Conservation (phyloP, 1,139 yeast species). For the Torulaspora pretoriensis region DNA sequence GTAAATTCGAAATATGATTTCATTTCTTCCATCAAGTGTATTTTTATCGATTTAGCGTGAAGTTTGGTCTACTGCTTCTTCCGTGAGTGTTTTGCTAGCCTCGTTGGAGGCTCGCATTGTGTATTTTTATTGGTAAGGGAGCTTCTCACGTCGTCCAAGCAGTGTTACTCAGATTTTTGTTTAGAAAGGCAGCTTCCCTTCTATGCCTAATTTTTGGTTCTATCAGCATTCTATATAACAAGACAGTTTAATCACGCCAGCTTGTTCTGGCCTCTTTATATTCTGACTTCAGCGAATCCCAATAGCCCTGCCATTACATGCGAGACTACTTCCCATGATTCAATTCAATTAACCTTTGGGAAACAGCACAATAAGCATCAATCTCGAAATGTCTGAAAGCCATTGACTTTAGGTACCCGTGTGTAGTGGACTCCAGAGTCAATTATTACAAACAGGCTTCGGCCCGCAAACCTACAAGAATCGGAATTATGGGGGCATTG, state of each 20-base stretch:
- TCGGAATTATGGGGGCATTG: too few species aligned
- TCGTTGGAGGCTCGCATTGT: neutral
- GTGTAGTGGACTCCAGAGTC: too few species aligned
- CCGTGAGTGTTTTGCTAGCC: neutral
- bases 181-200: neutral
- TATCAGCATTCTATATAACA: neutral
- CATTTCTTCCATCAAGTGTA: slow-evolving; percentile 1
- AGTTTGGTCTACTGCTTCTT: too few species aligned
- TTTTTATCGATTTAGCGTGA: neutral
- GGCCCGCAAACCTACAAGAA: too few species aligned
- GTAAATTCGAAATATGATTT: slow-evolving; percentile 70
- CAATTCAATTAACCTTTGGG: too few species aligned
- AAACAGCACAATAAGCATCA: too few species aligned
- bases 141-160: neutral
- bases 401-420: too few species aligned
- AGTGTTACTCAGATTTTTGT: neutral
- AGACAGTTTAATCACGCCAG: neutral
- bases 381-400: too few species aligned
- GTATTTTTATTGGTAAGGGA: slow-evolving; percentile 1
- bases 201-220: neutral
- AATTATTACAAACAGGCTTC: too few species aligned
- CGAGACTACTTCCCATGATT: too few species aligned
- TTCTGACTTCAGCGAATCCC: neutral
- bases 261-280: neutral
- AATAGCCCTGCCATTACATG: too few species aligned